Evolutionary conservation across 345 rosid genomes (phyloP).

Genomic region (Eucalyptus lansdowneana): DNA sequence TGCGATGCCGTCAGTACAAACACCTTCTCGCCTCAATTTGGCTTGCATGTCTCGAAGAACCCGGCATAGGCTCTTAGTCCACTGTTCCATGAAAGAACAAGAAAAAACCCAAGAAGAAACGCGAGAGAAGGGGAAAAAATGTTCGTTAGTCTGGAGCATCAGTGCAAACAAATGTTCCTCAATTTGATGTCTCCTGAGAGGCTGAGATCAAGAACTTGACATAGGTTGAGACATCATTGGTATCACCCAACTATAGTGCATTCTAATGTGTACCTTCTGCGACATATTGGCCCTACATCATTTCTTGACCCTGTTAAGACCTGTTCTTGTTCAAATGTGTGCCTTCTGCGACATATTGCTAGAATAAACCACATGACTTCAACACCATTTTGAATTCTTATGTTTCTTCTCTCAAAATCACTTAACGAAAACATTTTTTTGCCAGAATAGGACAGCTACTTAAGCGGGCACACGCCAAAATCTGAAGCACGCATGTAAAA

Average conservation of each 20-base stretch:
- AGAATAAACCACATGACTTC: neutral
- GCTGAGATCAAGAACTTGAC: conserved; percentile 1
- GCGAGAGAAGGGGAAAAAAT: neutral
- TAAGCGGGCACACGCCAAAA: neutral
- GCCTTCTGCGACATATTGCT: neutral
- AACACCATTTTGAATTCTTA: neutral
- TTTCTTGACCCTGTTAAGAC: neutral
- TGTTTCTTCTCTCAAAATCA: neutral
- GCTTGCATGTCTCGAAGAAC: conserved; percentile 24
- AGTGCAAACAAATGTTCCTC: neutral
- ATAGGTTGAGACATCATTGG: conserved; percentile 31
- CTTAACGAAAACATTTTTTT: neutral
- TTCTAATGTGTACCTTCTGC: neutral
- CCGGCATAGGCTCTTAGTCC: conserved; percentile 43
- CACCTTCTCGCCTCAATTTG: conserved; percentile 32
- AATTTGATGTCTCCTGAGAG: neutral
- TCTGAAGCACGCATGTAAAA: neutral
- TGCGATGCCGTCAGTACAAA: conserved; percentile 34
- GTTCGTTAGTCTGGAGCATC: neutral
- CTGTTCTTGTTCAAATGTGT: neutral
- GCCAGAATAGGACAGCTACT: neutral
- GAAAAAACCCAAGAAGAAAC: neutral
- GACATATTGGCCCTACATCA: neutral
- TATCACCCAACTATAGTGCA: neutral
- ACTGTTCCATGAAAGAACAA: conserved; percentile 10